Evolutionary conservation across 1,139 yeast species (phyloP), one percentile per base, ranked within the genome.

Genomic region (Casaregolazyma suthepensis): DNA sequence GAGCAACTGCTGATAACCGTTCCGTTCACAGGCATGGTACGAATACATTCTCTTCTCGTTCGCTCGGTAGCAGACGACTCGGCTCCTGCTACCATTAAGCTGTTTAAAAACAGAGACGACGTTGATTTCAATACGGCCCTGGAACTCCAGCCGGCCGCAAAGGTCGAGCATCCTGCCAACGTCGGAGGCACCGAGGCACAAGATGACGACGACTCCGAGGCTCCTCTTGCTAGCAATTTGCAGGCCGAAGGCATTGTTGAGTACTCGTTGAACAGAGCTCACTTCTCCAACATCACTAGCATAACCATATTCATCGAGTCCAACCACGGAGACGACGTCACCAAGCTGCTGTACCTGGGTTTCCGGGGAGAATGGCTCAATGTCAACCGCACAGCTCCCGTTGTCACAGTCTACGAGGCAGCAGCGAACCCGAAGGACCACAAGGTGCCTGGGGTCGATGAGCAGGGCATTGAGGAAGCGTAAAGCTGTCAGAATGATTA

Each of bases 391-490:
- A 79, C 76, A 61, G 88, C 81, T 55, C 96, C 96, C 0, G 82
- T 87, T 18, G 77, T 85, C 19, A 77, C 96, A 0, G 65, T 86
- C 26, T 91, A 91, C 68, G 98, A 91, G 68, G 81, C 90, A 57
- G 96, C 96, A 1, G 94, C 98, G 5, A 90, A 90, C 65, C 96
- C 96, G 0, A 81, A 85, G 2, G 97, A 91, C 66, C 97, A 91
- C 69, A 83, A 83, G 64, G 69, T 61, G 71, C 81, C 60, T 20
- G 66, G 63, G 3, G 43, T 50, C 29, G 56, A 46, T 18, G 49
- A 48, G 40, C 45, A 43, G 40, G 40, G 40, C 17, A 35, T 35
- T 13, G 40, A 35, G 13, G 40, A 35, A 13, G 40, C 40, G 40
- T 35, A 35, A 35, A 12, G 4, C 40, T 13, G 13, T 35, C 40